Percentiles rank a stretch among this genome's conserved stretches.
Conservation (phyloP, 2,329 filamentous ascomycete species). For the Xylaria arbuscula region DNA sequence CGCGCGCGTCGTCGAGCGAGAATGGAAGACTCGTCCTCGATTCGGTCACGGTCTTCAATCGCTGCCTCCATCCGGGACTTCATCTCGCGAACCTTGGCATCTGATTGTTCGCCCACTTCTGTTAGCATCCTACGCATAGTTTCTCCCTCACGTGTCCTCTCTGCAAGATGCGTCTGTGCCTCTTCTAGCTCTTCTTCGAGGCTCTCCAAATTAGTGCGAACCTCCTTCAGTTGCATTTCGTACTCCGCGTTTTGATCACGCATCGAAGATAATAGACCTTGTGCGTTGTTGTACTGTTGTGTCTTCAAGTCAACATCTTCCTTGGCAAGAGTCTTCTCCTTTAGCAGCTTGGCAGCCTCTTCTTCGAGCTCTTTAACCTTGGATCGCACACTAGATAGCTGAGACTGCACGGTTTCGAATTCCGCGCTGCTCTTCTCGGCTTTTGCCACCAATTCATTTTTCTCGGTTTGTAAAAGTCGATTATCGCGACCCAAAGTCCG, state of each 20-base stretch:
- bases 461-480: constrained; percentile 80
- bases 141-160: constrained; percentile 90
- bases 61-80: constrained; percentile 87
- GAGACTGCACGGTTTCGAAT: constrained; percentile 76
- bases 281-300: constrained; percentile 85
- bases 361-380: constrained; percentile 76
- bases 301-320: constrained; percentile 87
- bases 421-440: constrained; percentile 78
- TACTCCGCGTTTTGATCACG: constrained; percentile 91
- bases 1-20: constrained; percentile 79
- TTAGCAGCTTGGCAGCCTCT: constrained; percentile 73
- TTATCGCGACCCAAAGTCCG: constrained; percentile 80
- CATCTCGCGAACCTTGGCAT: constrained; percentile 87
- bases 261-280: constrained; percentile 90
- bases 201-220: constrained; percentile 81
- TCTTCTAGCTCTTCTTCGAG: constrained; percentile 93
- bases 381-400: constrained; percentile 73
- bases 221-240: constrained; percentile 90
- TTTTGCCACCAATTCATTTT: constrained; percentile 78
- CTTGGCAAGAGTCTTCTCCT: constrained; percentile 73
- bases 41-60: constrained; percentile 91
- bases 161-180: constrained; percentile 84
- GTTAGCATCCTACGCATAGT: constrained; percentile 91
- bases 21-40: constrained; percentile 88
- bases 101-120: constrained; percentile 86